These are phyloP conservation scores for Abrus precatorius DNA, from an alignment of 306 rosid species.

Conservation along the genomic window DNA sequence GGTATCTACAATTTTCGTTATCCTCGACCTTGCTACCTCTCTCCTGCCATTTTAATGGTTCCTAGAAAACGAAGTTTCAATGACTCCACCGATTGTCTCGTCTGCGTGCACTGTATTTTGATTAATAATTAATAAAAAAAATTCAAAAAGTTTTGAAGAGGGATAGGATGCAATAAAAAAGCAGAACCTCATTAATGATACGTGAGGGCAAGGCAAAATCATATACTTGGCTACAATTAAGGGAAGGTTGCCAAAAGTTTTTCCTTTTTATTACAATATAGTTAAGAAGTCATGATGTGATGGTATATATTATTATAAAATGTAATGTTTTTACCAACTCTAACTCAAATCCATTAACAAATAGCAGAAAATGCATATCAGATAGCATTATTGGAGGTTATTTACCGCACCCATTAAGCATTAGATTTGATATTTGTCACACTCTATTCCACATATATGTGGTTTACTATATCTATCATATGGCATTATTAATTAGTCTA, in stretches of 20 bases:
- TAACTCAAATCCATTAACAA: neutral
- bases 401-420: conserved; percentile 17
- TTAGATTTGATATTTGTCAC: neutral
- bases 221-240: neutral
- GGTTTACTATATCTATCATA: neutral
- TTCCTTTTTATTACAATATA: neutral
- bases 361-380: neutral
- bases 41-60: conserved; percentile 2
- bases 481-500: neutral
- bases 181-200: conserved; percentile 21
- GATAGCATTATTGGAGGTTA: conserved; percentile 13
- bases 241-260: neutral
- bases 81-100: conserved; percentile 35
- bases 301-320: neutral
- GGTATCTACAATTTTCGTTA: conserved; percentile 28
- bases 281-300: neutral
- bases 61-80: conserved; percentile 40
- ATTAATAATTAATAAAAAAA: conserved; percentile 5
- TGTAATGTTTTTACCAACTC: neutral
- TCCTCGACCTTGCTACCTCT: conserved; percentile 4
- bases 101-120: conserved; percentile 17
- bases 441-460: neutral
- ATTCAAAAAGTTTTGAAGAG: conserved; percentile 11
- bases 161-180: conserved; percentile 1
- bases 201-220: conserved; percentile 7